These are phyloP conservation scores for Pseudopediastrum boryanum DNA, from an alignment of 139 green algal species.

Conservation along the genomic window DNA sequence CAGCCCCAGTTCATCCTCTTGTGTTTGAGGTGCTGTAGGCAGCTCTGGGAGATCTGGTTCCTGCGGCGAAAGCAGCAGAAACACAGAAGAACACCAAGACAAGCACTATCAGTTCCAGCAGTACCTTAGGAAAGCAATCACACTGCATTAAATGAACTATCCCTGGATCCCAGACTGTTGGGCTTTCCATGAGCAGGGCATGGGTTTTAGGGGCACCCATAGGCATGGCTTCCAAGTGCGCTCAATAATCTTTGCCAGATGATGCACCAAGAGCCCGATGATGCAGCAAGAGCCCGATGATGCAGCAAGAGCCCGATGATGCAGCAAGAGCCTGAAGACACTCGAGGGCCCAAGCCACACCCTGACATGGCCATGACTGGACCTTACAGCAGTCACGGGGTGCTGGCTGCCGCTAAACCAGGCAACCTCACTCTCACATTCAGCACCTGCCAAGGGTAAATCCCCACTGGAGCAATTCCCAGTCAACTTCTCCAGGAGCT, in stretches of 20 bases:
- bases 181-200: background rate
- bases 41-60: slow-evolving; percentile 68
- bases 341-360: background rate
- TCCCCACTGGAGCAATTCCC: background rate
- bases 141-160: background rate
- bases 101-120: background rate
- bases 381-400: background rate
- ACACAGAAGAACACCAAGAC: background rate
- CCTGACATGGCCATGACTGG: background rate
- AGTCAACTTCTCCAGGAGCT: background rate
- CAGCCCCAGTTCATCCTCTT: slow-evolving; percentile 59
- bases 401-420: background rate
- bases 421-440: background rate
- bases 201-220: background rate
- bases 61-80: slow-evolving; percentile 29
- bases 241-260: background rate
- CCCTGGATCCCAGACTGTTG: background rate
- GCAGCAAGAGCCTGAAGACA: background rate
- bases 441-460: background rate
- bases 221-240: background rate
- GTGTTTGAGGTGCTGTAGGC: slow-evolving; percentile 46
- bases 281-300: background rate
- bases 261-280: background rate
- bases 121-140: background rate
- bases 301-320: background rate